Percentiles rank a stretch among this genome's conserved stretches.
Conservation (phyloP, 352 stramenopile genomes). For the Globisporangium echinulatum region DNA sequence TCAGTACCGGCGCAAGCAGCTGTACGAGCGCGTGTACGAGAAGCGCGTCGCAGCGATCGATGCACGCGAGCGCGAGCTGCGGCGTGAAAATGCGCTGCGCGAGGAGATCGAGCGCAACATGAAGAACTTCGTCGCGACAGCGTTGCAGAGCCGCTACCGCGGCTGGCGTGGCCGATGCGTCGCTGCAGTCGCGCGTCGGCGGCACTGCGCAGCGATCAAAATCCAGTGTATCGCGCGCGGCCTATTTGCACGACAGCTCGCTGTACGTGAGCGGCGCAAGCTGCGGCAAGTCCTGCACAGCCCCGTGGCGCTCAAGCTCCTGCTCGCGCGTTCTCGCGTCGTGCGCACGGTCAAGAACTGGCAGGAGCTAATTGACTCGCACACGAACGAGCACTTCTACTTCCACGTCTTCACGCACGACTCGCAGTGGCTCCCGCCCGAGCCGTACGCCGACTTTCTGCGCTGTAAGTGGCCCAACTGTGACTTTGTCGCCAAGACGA, state of each 20-base stretch:
- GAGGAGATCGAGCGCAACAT: slow-evolving; percentile 73
- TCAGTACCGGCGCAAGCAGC: slow-evolving; percentile 38
- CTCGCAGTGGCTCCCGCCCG: slow-evolving; percentile 68
- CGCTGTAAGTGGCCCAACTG: slow-evolving; percentile 61
- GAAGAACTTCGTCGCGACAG: slow-evolving; percentile 66
- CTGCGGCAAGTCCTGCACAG: slow-evolving; percentile 60
- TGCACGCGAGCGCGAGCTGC: slow-evolving; percentile 33
- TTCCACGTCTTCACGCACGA: slow-evolving; percentile 77
- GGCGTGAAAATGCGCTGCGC: slow-evolving; percentile 51
- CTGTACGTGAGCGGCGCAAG: slow-evolving; percentile 38
- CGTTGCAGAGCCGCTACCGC: slow-evolving; percentile 55
- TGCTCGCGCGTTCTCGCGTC: slow-evolving; percentile 60
- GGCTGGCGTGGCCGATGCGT: slow-evolving; percentile 50
- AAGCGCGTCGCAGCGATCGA: slow-evolving; percentile 41
- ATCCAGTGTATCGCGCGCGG: slow-evolving; percentile 59
- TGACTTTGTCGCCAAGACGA: slow-evolving; percentile 37
- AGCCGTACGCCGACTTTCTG: slow-evolving; percentile 58
- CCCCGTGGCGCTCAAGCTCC: slow-evolving; percentile 51
- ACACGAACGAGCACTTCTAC: slow-evolving; percentile 86
- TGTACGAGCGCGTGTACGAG: slow-evolving; percentile 50
- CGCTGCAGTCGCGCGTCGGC: slow-evolving; percentile 19
- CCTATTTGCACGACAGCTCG: slow-evolving; percentile 34
- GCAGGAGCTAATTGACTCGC: slow-evolving; percentile 72
- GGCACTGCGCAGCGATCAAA: slow-evolving; percentile 41
- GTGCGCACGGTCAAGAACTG: slow-evolving; percentile 58